Evolutionary conservation across 208 protist genomes (phyloP), one percentile per base, ranked within the genome.

Genomic region (Trypanosoma mega): DNA sequence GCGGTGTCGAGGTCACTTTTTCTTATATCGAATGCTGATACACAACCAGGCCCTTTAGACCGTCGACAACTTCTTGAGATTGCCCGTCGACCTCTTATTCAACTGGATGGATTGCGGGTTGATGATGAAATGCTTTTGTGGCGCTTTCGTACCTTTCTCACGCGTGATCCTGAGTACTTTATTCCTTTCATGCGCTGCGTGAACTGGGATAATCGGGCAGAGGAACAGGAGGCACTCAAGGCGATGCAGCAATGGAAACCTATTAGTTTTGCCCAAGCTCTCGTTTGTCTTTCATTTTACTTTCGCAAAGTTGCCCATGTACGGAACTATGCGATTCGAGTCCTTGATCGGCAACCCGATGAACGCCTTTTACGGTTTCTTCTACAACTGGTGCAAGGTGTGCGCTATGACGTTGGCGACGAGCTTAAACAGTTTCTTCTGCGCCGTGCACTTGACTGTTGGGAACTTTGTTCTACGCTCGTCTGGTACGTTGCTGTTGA

Each of bases 71-170:
- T 96, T 4, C 29, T 63, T n/a, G 68, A 72, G 34, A 58, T 96
- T 16, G 63, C 72, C 33, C 49, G 47, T 2, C 80, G 69, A 23
- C 86, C 80, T 26, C 73, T 84, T 1, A 68, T 95, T 30, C 80
- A 82, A 27, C 56, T 87, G 29, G 81, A 87, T 62, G 55, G 48
- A 23, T 57, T 85, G 24, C 61, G 75, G 16, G 60, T 80, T n/a
- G 92, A 98, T 53, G 94, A 98, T 16, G 80, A 75, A 51, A 64
- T 78, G 30, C 72, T 98, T 50, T 70, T 98, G 50, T 98, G 96
- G 94, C 92, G 87, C 57, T 97, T 93, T 68, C 76, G 91, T 27
- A 78, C 85, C 56, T 98, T 89, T 63, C 74, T 97, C 33, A 49
- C 66, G 16, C 68, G 76, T 14, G 82, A 96, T 47, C 71, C 85